Evolutionary conservation across 768 basidiomycete species (phyloP), one percentile per base, ranked within the genome.

Genomic region (Cubamyces sp.): DNA sequence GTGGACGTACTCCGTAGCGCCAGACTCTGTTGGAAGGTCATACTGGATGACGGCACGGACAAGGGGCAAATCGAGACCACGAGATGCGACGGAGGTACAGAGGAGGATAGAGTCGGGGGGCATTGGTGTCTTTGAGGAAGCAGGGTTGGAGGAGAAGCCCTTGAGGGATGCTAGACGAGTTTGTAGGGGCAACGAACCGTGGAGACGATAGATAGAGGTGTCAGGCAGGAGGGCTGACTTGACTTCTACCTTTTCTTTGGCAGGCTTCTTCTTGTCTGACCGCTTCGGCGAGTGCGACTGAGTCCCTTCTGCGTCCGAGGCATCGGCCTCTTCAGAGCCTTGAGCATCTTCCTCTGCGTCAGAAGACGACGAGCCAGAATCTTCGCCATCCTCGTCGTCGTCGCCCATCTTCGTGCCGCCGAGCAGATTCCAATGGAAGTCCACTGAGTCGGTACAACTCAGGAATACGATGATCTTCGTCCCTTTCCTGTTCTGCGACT

Each of bases 71-170:
- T 98, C 96, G 25, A 99, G 84, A 71, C 97, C 97, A 71, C 97
- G 93, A n/a, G 97, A 95, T 3, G 97, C 97, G 54, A 99, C 96
- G 9, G 94, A 96, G 1, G 97, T 99, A 73, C 96, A 98, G 47
- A 98, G 81, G 4, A 99, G 82, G 51, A 99, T 82, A 1, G 95
- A 87, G 4, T 86, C 83, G 0, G 76, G 73, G 6, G 57, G 1
- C 3, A 50, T 45, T 5, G 57, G 57, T 6, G 48, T 51, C 26
- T 59, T 59, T 3, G 76, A 68, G 37, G 65, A 66, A 64, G 71
- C 65, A 7, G 66, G 58, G 66, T 68, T 68, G 71, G 79, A 80
- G 37, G 93, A 84, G 75, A 98, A 99, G 2, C 84, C 86, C 12
- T 84, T 86, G n/a, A 99, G 78, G 2, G 94, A 92, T 5, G 88